A percentile compares a stretch with the other conserved stretches of the same genome.
Evolutionary conservation across 495 filamentous ascomycete genomes (phyloP).

Genomic region (Schizothecium vesticola): DNA sequence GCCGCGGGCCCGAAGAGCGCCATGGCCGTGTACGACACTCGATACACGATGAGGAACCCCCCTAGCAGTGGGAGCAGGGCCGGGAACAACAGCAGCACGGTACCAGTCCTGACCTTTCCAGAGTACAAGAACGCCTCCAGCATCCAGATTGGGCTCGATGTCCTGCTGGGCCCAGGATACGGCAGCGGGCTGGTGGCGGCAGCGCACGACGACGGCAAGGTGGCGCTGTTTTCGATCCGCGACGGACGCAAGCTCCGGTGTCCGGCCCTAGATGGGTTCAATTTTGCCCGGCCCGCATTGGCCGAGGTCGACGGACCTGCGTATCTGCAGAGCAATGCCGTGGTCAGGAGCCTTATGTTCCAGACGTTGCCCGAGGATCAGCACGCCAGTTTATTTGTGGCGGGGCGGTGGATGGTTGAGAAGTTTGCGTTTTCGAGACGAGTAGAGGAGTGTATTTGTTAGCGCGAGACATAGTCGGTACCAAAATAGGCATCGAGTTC

Average conservation of each 20-base stretch:
- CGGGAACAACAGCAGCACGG: not conserved
- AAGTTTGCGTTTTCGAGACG: slow-evolving; percentile 29
- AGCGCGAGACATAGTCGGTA: too few species aligned
- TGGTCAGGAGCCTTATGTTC: slow-evolving; percentile 29
- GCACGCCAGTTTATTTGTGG: slow-evolving; percentile 29
- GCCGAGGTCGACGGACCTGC: not conserved
- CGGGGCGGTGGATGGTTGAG: slow-evolving; percentile 11
- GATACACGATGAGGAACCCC: slow-evolving; percentile 14
- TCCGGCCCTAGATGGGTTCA: slow-evolving; percentile 9
- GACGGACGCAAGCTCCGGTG: slow-evolving; percentile 28
- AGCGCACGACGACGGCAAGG: slow-evolving; percentile 36
- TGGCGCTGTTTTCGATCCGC: slow-evolving; percentile 37
- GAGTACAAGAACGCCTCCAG: slow-evolving; percentile 33
- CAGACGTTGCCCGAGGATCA: slow-evolving; percentile 27
- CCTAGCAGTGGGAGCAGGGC: not conserved
- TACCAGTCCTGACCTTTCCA: slow-evolving; percentile 32
- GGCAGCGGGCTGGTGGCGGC: slow-evolving; percentile 33
- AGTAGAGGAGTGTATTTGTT: not conserved
- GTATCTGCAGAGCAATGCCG: not conserved
- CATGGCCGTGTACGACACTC: slow-evolving; percentile 39
- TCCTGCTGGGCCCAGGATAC: slow-evolving; percentile 17
- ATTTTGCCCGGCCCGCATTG: slow-evolving; percentile 4
- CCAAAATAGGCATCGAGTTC: too few species aligned
- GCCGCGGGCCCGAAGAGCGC: slow-evolving; percentile 31
- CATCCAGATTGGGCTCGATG: slow-evolving; percentile 34